Conservation (phyloP, 139 green algal species). For the Edaphochlamys debaryana region DNA sequence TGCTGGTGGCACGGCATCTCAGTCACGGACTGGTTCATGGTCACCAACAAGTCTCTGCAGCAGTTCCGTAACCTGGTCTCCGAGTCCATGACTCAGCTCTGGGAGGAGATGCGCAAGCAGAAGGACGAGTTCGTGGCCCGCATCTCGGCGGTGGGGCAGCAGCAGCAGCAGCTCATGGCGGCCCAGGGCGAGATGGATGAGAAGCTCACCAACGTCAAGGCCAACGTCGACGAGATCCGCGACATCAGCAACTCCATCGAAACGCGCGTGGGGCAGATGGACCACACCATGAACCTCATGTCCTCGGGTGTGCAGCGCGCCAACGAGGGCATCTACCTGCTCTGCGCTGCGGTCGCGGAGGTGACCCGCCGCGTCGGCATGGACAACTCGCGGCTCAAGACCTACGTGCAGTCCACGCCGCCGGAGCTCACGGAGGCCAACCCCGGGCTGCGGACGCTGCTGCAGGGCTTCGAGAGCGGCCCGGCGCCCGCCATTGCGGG, state of each 20-base stretch:
- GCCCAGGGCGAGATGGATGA: slow-evolving; percentile 52
- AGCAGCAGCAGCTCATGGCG: slow-evolving; percentile 51
- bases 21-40: slow-evolving; percentile 52
- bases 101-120: slow-evolving; percentile 54
- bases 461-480: not conserved
- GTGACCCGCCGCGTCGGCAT: slow-evolving; percentile 56
- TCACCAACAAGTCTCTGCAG: slow-evolving; percentile 41
- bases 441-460: slow-evolving; percentile 27
- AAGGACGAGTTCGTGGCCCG: slow-evolving; percentile 55
- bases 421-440: slow-evolving; percentile 20
- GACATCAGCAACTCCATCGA: slow-evolving; percentile 51
- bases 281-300: slow-evolving; percentile 47
- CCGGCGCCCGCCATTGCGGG: not conserved
- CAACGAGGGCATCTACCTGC: slow-evolving; percentile 57
- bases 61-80: slow-evolving; percentile 35
- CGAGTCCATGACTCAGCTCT: slow-evolving; percentile 47
- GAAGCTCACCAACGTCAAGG: not conserved
- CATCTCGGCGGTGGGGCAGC: slow-evolving; percentile 27
- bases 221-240: slow-evolving; percentile 36
- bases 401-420: slow-evolving; percentile 27
- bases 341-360: slow-evolving; percentile 45
- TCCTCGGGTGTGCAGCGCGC: slow-evolving; percentile 36
- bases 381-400: slow-evolving; percentile 52
- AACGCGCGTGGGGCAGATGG: slow-evolving; percentile 42
- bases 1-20: slow-evolving; percentile 19